phyloP scores from a whole-genome alignment of 192 early-diverging fungal genomes.

The Coemansia sp. region DNA sequence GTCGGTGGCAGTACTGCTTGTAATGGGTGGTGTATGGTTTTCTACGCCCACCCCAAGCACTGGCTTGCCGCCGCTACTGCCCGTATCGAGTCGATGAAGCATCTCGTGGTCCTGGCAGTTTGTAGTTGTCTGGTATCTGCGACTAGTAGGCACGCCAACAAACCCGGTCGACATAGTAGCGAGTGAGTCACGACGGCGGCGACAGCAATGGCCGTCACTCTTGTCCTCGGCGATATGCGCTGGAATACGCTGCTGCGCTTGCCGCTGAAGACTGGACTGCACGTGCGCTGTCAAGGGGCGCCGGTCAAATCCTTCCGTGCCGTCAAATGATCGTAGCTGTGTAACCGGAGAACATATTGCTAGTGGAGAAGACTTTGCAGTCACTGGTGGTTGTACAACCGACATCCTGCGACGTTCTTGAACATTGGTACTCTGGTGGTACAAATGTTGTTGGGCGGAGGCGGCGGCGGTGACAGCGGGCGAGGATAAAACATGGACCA shows the following conservation, averaged over 20 bases:
- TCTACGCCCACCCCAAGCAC: background rate
- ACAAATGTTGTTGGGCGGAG: background rate
- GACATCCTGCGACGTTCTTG: slow-evolving; percentile 3
- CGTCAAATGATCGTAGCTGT: background rate
- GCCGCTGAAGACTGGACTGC: background rate
- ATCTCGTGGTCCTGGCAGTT: background rate
- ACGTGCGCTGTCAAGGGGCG: background rate
- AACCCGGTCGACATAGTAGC: background rate
- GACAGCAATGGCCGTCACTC: background rate
- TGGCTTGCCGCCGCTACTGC: background rate
- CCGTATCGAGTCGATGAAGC: slow-evolving; percentile 7
- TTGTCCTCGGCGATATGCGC: slow-evolving; percentile 1
- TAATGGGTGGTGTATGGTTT: background rate
- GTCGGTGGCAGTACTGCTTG: background rate
- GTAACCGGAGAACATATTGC: background rate
- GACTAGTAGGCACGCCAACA: background rate
- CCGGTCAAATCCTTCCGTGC: background rate
- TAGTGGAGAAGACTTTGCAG: background rate
- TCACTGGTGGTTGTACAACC: background rate
- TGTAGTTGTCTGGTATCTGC: slow-evolving; percentile 7
- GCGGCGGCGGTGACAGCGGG: slow-evolving; percentile 2
- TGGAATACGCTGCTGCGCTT: background rate
- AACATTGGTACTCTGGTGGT: slow-evolving; percentile 3
- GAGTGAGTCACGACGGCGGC: slow-evolving; percentile 3
- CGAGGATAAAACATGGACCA: slow-evolving; percentile 14